Evolutionary conservation across 345 rosid genomes (phyloP).

Genomic region (rapeseed (Brassica napus)): DNA sequence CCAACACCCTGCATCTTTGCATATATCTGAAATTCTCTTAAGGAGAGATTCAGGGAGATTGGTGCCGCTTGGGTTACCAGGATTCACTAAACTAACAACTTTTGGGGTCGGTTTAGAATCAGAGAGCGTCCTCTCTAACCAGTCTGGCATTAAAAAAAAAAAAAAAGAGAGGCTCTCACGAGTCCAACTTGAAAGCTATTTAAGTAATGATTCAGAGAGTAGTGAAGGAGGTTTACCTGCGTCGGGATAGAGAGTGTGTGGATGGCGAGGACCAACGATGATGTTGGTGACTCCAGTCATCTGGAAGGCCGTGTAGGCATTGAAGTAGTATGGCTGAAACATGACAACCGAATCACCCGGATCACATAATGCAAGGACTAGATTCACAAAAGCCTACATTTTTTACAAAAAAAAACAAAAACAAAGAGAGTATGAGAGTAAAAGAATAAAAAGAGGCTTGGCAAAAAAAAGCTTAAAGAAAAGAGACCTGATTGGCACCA

Average conservation of each 20-base stretch:
- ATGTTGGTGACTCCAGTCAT: constrained; percentile 93
- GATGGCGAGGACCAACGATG: constrained; percentile 75
- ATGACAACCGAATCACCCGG: constrained; percentile 85
- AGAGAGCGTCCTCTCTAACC: constrained; percentile 70
- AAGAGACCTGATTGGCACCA: constrained; percentile 88
- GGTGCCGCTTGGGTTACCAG: constrained; percentile 94
- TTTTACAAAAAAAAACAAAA: neutral
- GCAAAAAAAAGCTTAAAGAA: neutral
- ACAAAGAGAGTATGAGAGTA: neutral
- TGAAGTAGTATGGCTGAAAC: constrained; percentile 99
- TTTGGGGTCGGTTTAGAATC: constrained; percentile 82
- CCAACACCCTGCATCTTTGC: constrained; percentile 89
- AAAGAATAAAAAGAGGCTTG: neutral
- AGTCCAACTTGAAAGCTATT: constrained; percentile 11
- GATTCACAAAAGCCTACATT: constrained; percentile 89
- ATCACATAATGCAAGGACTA: constrained; percentile 83
- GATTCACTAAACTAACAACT: constrained; percentile 91
- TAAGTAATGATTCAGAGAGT: neutral
- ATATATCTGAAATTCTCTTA: constrained; percentile 85
- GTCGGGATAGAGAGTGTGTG: constrained; percentile 79
- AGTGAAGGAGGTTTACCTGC: constrained; percentile 52
- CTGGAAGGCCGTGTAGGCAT: constrained; percentile 95
- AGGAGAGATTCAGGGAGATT: constrained; percentile 83
- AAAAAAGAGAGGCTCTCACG: neutral
- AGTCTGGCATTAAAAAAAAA: constrained; percentile 45